Conservation (phyloP, 208 protist species). For the Novymonas esmeraldas region DNA sequence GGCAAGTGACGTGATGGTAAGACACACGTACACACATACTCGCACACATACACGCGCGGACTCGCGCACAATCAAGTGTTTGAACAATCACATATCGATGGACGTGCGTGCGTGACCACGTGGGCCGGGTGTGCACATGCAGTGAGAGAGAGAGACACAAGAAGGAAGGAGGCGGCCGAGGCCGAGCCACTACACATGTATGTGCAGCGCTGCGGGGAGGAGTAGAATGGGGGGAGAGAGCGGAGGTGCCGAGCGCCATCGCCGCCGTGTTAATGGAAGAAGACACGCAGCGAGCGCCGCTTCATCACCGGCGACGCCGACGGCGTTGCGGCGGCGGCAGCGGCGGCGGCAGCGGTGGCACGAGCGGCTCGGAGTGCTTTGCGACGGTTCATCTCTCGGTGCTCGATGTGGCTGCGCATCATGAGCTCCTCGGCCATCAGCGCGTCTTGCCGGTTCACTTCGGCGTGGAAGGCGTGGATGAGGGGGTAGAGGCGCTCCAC, state of each 20-base stretch:
- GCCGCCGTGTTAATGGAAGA: too few relatives aligned
- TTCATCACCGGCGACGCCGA: neutral
- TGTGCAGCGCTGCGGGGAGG: neutral
- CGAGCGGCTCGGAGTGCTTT: neutral
- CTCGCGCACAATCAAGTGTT: too few relatives aligned
- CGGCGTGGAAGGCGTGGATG: constrained; percentile 28
- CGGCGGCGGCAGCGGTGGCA: neutral
- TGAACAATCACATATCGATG: too few relatives aligned
- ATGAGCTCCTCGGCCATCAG: constrained; percentile 50
- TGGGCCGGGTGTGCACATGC: too few relatives aligned
- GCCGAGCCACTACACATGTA: too few relatives aligned
- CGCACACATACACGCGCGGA: too few relatives aligned
- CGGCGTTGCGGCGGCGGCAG: neutral
- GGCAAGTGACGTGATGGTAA: too few relatives aligned
- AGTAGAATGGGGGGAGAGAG: neutral
- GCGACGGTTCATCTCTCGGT: constrained; percentile 37
- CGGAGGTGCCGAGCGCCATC: too few relatives aligned
- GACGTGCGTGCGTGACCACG: too few relatives aligned
- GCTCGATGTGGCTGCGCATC: constrained; percentile 39
- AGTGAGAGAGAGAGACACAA: too few relatives aligned
- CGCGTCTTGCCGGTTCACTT: constrained; percentile 29
- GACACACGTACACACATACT: too few relatives aligned
- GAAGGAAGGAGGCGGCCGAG: too few relatives aligned
- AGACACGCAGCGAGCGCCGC: constrained; percentile 6
- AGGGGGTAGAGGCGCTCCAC: constrained; percentile 36